Evolutionary conservation across 2,329 filamentous ascomycete genomes (phyloP).

Genomic region (Xylogone sp.): DNA sequence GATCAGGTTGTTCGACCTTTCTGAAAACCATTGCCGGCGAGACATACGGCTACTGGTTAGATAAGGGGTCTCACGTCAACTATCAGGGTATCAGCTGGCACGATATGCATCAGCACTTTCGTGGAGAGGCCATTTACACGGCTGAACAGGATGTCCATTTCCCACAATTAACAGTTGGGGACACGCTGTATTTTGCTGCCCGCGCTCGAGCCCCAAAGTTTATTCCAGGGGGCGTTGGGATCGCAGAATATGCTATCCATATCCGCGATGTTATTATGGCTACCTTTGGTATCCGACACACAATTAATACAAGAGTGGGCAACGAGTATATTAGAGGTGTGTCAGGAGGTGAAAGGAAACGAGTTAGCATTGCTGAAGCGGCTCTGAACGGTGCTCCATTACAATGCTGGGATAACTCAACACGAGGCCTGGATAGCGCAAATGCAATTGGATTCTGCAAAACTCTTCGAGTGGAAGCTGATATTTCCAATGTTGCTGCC

Average conservation of each 20-base stretch:
- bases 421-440: conserved; percentile 66
- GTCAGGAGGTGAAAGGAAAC: conserved; percentile 67
- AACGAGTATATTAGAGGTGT: conserved; percentile 68
- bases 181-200: conserved; percentile 69
- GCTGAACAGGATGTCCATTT: conserved; percentile 72
- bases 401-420: conserved; percentile 74
- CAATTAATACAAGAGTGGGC: conserved; percentile 68
- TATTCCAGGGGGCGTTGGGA: conserved; percentile 54
- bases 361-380: conserved; percentile 77
- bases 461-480: conserved; percentile 59
- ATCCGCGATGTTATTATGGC: conserved; percentile 59
- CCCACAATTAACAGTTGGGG: conserved; percentile 65
- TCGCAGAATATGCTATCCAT: conserved; percentile 43
- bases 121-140: conserved; percentile 48
- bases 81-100: conserved; percentile 47
- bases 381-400: conserved; percentile 52
- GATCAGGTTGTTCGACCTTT: conserved; percentile 57
- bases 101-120: conserved; percentile 45
- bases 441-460: conserved; percentile 70
- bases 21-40: conserved; percentile 54
- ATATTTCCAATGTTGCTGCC: conserved; percentile 58
- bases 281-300: conserved; percentile 67
- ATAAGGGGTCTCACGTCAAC: conserved; percentile 47
- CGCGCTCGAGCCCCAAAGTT: conserved; percentile 61
- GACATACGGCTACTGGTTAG: conserved; percentile 51